These are phyloP conservation scores for Leptosphaerulina australis DNA, from an alignment of 2,329 filamentous ascomycete genomes.

Conservation along the genomic window DNA sequence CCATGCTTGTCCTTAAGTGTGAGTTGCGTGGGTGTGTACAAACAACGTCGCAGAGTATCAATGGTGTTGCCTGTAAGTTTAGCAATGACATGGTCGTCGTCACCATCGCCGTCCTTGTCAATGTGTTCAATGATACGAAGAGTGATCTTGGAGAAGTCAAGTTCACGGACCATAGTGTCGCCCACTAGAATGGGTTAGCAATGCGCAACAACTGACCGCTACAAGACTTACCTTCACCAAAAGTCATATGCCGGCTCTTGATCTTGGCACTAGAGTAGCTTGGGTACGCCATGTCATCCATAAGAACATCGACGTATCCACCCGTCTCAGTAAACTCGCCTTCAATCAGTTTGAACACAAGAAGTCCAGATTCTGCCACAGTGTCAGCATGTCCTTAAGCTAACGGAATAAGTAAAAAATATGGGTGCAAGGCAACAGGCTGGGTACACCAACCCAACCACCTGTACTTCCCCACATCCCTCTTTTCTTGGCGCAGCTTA, in stretches of 20 bases:
- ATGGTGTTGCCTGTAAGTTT: slow-evolving; percentile 85
- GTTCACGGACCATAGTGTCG: slow-evolving; percentile 92
- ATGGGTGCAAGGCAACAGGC: slow-evolving; percentile 23
- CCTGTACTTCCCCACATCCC: slow-evolving; percentile 22
- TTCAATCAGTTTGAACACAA: slow-evolving; percentile 94
- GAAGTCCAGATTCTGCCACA: slow-evolving; percentile 77
- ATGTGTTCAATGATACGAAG: slow-evolving; percentile 82
- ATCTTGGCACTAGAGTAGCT: slow-evolving; percentile 83
- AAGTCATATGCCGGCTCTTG: slow-evolving; percentile 69
- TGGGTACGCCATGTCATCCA: slow-evolving; percentile 94
- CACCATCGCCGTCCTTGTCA: slow-evolving; percentile 71
- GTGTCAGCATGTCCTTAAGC: slow-evolving; percentile 41
- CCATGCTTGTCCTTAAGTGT: slow-evolving; percentile 80
- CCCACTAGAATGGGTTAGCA: slow-evolving; percentile 61
- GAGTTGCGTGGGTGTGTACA: slow-evolving; percentile 90
- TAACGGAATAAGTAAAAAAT: slow-evolving; percentile 20
- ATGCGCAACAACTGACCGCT: background rate
- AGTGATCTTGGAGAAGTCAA: slow-evolving; percentile 95
- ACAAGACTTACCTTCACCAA: slow-evolving; percentile 72
- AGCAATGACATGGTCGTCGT: slow-evolving; percentile 76
- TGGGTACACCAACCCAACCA: slow-evolving; percentile 38
- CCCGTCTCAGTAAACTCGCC: slow-evolving; percentile 79
- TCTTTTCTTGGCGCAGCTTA: slow-evolving; percentile 48
- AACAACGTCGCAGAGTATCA: slow-evolving; percentile 83
- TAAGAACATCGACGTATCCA: slow-evolving; percentile 82